Conservation (phyloP, 345 rosid species). For the Gossypium sturtianum region DNA sequence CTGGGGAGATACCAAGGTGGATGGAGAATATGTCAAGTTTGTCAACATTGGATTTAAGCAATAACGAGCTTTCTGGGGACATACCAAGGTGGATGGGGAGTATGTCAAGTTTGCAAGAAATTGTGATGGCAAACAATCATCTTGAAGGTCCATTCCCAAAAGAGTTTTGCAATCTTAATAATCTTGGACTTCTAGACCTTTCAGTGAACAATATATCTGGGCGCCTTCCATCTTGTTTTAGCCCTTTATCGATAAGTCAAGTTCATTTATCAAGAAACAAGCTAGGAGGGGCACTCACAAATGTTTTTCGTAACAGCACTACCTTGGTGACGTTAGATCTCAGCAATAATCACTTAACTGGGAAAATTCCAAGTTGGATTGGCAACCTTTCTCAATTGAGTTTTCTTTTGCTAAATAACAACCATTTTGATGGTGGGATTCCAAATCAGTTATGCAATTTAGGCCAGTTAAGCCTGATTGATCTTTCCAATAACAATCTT, state of each 20-base stretch:
- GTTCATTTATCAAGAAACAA: constrained; percentile 1
- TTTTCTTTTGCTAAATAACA: neutral
- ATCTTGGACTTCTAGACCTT: neutral
- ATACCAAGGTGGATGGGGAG: constrained; percentile 1
- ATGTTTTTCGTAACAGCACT: neutral
- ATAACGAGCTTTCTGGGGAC: neutral
- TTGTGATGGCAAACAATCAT: neutral
- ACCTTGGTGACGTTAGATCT: neutral
- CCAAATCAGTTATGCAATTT: neutral
- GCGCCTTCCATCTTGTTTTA: neutral
- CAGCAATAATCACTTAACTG: neutral
- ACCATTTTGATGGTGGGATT: neutral
- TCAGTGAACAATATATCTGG: neutral
- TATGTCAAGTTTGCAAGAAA: neutral
- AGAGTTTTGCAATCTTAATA: neutral
- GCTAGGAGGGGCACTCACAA: neutral
- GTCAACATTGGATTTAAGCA: neutral
- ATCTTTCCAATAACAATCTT: neutral
- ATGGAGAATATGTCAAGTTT: neutral
- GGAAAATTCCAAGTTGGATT: neutral
- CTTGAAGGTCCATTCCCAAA: neutral
- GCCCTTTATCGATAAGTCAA: neutral
- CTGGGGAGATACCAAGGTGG: neutral
- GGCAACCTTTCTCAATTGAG: neutral
- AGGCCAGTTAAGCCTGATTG: neutral